Conservation (phyloP, 2,329 filamentous ascomycete genomes). For the Nothophoma quercina region DNA sequence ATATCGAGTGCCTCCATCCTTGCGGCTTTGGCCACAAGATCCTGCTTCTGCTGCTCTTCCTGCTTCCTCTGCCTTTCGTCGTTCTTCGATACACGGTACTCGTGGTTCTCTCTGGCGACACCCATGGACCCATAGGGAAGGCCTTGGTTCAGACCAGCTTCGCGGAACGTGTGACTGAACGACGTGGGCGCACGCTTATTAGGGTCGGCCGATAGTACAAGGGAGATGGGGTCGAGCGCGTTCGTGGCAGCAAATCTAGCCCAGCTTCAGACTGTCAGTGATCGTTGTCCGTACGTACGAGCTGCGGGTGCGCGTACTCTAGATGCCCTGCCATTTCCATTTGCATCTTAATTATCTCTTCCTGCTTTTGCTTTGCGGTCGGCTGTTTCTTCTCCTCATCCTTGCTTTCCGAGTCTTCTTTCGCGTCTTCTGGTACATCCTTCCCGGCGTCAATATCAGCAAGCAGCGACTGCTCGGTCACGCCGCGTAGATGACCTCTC, state of each 20-base stretch:
- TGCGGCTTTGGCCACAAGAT: constrained; percentile 70
- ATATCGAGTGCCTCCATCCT: constrained; percentile 78
- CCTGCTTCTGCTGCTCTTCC: constrained; percentile 48
- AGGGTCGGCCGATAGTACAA: constrained; percentile 41
- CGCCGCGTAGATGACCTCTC: constrained; percentile 80
- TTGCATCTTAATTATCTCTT: constrained; percentile 51
- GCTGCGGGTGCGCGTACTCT: constrained; percentile 55
- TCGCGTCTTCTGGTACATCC: constrained; percentile 51
- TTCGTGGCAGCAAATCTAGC: constrained; percentile 42
- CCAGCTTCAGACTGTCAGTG: constrained; percentile 33
- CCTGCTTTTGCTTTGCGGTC: constrained; percentile 41
- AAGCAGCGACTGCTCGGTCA: constrained; percentile 76
- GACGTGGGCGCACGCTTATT: constrained; percentile 34
- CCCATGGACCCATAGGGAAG: constrained; percentile 49
- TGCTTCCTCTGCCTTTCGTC: constrained; percentile 44
- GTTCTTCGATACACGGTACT: constrained; percentile 24
- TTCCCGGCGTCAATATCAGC: constrained; percentile 67
- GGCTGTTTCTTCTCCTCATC: constrained; percentile 51
- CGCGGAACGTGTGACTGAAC: constrained; percentile 40
- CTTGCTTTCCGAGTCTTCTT: constrained; percentile 56
- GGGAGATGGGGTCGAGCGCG: constrained; percentile 43
- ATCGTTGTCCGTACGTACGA: constrained; percentile 50
- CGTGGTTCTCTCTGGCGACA: constrained; percentile 33
- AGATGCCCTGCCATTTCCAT: constrained; percentile 53
- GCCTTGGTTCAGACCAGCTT: constrained; percentile 30